These are phyloP conservation scores for Pharus latifolius DNA, from an alignment of 176 grass and related monocot species.

Conservation along the genomic window DNA sequence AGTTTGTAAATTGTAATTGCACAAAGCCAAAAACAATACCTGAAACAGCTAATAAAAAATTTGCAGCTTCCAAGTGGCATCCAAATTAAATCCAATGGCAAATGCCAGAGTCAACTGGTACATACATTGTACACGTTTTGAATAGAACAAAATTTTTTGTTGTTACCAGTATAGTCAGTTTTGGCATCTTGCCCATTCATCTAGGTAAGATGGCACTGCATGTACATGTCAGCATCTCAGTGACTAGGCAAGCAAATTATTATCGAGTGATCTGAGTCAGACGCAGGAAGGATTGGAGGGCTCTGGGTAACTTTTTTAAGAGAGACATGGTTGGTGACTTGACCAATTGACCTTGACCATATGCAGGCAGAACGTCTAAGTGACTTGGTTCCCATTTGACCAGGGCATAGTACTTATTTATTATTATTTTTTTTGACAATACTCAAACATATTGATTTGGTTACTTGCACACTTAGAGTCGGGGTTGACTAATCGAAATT, in stretches of 20 bases:
- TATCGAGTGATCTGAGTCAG: neutral
- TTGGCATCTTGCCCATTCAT: neutral
- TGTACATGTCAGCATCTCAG: neutral
- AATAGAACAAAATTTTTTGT: neutral
- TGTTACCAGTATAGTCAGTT: neutral
- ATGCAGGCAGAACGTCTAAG: neutral
- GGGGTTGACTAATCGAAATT: no score
- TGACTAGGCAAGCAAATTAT: slow-evolving; percentile 8
- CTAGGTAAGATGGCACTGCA: neutral
- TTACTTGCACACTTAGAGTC: no score
- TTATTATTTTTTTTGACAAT: no score
- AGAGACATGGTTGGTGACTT: neutral
- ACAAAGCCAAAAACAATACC: neutral
- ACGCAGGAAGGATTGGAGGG: neutral
- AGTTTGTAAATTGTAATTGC: neutral
- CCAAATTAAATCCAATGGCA: neutral
- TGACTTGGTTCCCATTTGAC: neutral
- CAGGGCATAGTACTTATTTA: no score
- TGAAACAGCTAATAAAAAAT: neutral
- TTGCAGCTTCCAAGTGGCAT: neutral
- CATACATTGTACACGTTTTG: neutral
- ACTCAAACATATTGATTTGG: no score
- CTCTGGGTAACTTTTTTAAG: neutral
- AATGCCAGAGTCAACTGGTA: neutral
- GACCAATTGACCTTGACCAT: neutral